These are phyloP conservation scores for Pseudogymnoascus sp. DNA, from an alignment of 2,329 filamentous ascomycete genomes.

Conservation along the genomic window DNA sequence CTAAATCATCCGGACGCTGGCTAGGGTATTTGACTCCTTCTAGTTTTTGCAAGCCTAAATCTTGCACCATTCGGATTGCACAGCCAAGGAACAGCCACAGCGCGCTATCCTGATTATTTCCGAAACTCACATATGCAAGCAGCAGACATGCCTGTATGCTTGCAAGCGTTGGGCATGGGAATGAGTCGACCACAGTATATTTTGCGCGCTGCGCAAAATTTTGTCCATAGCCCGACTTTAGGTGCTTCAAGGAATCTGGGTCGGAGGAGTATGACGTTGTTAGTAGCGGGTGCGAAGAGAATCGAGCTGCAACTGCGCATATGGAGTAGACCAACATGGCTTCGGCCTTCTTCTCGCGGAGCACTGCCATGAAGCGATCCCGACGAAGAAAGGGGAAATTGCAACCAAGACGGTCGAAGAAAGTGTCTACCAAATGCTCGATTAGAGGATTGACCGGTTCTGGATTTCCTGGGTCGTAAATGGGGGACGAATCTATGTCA, in stretches of 20 bases:
- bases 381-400: conserved; percentile 77
- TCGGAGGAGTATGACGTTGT: conserved; percentile 32
- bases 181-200: conserved; percentile 70
- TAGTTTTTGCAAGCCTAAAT: conserved; percentile 73
- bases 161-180: conserved; percentile 73
- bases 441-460: conserved; percentile 68
- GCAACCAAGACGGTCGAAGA: conserved; percentile 75
- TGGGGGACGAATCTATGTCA: background rate
- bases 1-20: conserved; percentile 20
- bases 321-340: conserved; percentile 81
- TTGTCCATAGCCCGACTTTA: conserved; percentile 63
- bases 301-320: conserved; percentile 73
- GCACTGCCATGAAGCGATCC: conserved; percentile 62
- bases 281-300: conserved; percentile 57
- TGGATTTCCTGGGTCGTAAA: conserved; percentile 55
- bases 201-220: conserved; percentile 77
- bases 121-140: conserved; percentile 84
- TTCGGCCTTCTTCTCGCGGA: conserved; percentile 74
- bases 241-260: conserved; percentile 38
- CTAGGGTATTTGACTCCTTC: conserved; percentile 53
- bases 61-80: conserved; percentile 74
- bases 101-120: conserved; percentile 78
- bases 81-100: conserved; percentile 92
- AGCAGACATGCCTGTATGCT: conserved; percentile 78
- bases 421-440: conserved; percentile 67